phyloP scores from a whole-genome alignment of 176 grass and related monocot genomes.

The Leersia perrieri region DNA sequence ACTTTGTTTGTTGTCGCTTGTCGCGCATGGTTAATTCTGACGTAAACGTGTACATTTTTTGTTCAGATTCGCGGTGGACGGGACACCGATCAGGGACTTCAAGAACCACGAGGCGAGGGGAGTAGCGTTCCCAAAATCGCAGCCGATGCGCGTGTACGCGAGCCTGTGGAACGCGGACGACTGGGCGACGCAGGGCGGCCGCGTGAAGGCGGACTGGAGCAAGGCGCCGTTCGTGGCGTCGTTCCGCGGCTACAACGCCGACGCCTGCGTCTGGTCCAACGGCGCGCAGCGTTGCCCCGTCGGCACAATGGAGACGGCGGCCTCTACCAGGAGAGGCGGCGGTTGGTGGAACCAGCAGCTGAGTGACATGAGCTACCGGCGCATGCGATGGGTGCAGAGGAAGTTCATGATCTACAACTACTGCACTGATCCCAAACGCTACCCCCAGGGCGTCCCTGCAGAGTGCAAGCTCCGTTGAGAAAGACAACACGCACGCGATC shows the following conservation, averaged over 20 bases:
- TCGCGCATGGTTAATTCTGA: neutral
- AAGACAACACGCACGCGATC: neutral
- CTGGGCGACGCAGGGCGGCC: slow-evolving; percentile 79
- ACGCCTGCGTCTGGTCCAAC: slow-evolving; percentile 26
- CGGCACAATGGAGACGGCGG: neutral
- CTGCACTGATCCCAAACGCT: slow-evolving; percentile 62
- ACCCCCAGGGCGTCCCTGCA: slow-evolving; percentile 55
- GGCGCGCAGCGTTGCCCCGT: slow-evolving; percentile 37
- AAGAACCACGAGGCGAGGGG: slow-evolving; percentile 64
- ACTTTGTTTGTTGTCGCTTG: too few species aligned
- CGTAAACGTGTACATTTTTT: neutral
- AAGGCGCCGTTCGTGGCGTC: slow-evolving; percentile 64
- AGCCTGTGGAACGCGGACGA: slow-evolving; percentile 77
- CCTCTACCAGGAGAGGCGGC: neutral
- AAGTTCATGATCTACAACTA: slow-evolving; percentile 94
- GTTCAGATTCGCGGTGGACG: slow-evolving; percentile 65
- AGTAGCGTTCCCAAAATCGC: slow-evolving; percentile 60
- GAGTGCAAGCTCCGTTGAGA: slow-evolving; percentile 66
- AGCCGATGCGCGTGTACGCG: slow-evolving; percentile 71
- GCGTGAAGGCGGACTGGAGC: slow-evolving; percentile 71
- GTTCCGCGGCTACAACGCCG: slow-evolving; percentile 51
- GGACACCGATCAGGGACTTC: slow-evolving; percentile 60
- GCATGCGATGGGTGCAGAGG: slow-evolving; percentile 60
- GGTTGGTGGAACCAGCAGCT: slow-evolving; percentile 75
- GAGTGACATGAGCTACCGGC: slow-evolving; percentile 38